phyloP scores from a whole-genome alignment of 2,329 filamentous ascomycete genomes.

The Diaporthe velutina region DNA sequence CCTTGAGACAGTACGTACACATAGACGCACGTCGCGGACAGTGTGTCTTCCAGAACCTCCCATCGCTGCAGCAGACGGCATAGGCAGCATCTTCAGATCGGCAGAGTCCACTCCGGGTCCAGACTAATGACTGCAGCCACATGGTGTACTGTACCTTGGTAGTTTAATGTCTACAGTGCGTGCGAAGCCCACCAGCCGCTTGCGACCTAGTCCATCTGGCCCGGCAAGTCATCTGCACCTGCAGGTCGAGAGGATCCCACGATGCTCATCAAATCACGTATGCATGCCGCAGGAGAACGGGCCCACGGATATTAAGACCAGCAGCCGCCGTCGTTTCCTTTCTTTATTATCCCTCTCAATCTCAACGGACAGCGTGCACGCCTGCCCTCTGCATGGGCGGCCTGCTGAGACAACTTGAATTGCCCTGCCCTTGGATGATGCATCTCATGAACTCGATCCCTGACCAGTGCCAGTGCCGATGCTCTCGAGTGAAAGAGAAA shows the following conservation, averaged over 20 bases:
- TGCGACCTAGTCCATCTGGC: slow-evolving; percentile 11
- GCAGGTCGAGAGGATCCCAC: slow-evolving; percentile 30
- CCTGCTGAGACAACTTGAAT: slow-evolving; percentile 4
- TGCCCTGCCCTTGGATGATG: background rate
- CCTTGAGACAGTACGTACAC: background rate
- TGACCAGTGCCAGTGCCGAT: slow-evolving; percentile 8
- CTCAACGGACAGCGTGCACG: slow-evolving; percentile 4
- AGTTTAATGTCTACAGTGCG: background rate
- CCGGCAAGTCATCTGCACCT: slow-evolving; percentile 33
- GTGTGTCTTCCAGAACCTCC: background rate
- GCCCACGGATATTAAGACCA: slow-evolving; percentile 29
- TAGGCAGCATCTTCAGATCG: background rate
- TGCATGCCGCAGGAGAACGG: slow-evolving; percentile 38
- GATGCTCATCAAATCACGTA: slow-evolving; percentile 28
- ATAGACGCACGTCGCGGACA: background rate
- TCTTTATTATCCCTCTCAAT: background rate
- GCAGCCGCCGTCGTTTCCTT: background rate
- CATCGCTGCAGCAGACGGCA: background rate
- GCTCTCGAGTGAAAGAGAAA: background rate
- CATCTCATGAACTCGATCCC: slow-evolving; percentile 8
- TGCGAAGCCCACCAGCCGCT: slow-evolving; percentile 9
- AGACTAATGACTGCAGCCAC: slow-evolving; percentile 11
- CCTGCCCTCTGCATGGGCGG: background rate
- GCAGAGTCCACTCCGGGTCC: slow-evolving; percentile 25
- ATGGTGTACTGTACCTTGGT: background rate